Conservation (phyloP, 192 early-diverging fungal species). For the Backusella morwellensis region DNA sequence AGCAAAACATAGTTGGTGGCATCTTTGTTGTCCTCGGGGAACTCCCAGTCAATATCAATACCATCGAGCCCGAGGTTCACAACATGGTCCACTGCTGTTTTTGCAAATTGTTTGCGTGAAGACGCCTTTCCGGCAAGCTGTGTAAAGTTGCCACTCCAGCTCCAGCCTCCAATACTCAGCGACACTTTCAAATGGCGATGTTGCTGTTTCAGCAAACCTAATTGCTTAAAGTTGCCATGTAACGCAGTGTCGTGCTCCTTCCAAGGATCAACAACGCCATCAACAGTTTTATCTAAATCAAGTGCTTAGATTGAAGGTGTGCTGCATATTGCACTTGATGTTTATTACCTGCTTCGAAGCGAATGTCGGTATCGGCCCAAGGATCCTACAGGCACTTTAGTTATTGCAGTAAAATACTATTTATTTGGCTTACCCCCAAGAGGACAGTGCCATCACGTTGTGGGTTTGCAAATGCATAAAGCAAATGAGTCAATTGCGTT, state of each 20-base stretch:
- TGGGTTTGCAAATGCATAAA: constrained; percentile 80
- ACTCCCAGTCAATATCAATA: constrained; percentile 79
- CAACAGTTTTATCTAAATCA: constrained; percentile 25
- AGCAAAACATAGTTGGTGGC: constrained; percentile 78
- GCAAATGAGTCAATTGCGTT: constrained; percentile 65
- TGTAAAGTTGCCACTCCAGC: constrained; percentile 74
- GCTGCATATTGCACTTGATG: not conserved
- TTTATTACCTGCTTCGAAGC: constrained; percentile 27
- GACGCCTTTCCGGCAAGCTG: constrained; percentile 51
- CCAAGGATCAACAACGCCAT: constrained; percentile 55
- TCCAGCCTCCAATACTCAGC: constrained; percentile 80
- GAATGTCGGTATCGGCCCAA: constrained; percentile 83
- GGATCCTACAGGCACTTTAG: constrained; percentile 40
- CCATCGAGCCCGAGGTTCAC: constrained; percentile 55
- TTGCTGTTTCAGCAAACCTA: constrained; percentile 63
- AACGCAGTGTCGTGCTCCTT: constrained; percentile 50
- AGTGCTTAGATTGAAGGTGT: not conserved
- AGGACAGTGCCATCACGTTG: constrained; percentile 60
- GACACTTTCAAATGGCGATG: constrained; percentile 69
- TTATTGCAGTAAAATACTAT: too few species aligned
- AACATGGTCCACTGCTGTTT: constrained; percentile 44
- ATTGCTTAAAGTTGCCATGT: constrained; percentile 63
- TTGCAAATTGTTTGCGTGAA: constrained; percentile 59
- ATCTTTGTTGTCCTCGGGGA: constrained; percentile 76
- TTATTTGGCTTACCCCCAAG: constrained; percentile 40